Evolutionary conservation across 192 early-diverging fungal genomes (phyloP).

Genomic region (Entomortierella beljakovae): DNA sequence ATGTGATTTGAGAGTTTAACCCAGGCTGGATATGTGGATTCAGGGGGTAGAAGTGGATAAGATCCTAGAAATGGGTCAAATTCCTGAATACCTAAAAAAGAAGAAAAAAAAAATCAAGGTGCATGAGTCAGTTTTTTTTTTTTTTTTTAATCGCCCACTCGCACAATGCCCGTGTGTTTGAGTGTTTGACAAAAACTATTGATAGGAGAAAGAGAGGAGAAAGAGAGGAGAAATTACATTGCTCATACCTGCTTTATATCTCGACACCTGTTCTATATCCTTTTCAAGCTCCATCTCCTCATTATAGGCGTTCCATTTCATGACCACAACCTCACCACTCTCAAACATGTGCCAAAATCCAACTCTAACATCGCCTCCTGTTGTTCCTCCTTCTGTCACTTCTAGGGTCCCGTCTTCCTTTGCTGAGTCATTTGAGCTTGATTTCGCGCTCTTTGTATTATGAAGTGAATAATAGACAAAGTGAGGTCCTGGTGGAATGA

Average conservation of each 20-base stretch:
- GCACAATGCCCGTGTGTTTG: no score
- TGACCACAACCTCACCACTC: constrained; percentile 75
- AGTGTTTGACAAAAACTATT: no score
- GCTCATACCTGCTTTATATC: constrained; percentile 73
- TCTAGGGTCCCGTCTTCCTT: constrained; percentile 17
- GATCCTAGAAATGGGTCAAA: constrained; percentile 85
- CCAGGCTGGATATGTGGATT: constrained; percentile 79
- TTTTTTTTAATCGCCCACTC: no score
- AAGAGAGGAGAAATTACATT: no score
- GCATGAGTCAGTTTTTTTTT: no score
- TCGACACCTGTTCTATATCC: constrained; percentile 70
- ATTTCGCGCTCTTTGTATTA: constrained; percentile 58
- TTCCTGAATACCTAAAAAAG: constrained; percentile 76
- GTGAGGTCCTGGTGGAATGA: constrained; percentile 95
- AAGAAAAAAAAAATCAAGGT: no score
- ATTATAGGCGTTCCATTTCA: constrained; percentile 78
- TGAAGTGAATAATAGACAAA: constrained; percentile 84
- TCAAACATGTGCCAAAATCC: constrained; percentile 34
- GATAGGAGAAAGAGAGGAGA: no score
- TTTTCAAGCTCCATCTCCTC: constrained; percentile 75
- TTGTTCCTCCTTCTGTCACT: constrained; percentile 24
- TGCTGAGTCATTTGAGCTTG: not conserved
- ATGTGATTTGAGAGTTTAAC: constrained; percentile 78
- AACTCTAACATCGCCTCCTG: constrained; percentile 32
- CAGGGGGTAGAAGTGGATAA: constrained; percentile 79